These are phyloP conservation scores for Artemisia annua DNA, from an alignment of 129 eudicot species.

Conservation along the genomic window DNA sequence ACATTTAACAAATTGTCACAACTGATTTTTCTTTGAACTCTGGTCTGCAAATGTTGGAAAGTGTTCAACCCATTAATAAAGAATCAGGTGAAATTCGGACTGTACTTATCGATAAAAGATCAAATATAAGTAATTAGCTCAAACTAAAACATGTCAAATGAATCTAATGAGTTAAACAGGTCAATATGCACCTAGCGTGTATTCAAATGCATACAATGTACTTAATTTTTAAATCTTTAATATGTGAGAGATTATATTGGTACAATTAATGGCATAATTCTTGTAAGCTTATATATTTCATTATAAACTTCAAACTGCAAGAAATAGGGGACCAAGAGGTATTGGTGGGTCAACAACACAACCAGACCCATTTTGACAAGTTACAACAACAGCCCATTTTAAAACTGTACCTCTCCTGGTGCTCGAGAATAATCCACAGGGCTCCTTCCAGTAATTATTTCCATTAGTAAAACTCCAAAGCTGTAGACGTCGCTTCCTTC, in stretches of 20 bases:
- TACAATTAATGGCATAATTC: too few species aligned
- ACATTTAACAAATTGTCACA: neutral
- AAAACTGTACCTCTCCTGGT: constrained; percentile 68
- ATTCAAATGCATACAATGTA: too few species aligned
- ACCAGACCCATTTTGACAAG: too few species aligned
- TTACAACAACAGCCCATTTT: neutral
- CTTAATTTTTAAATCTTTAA: too few species aligned
- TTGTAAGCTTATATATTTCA: too few species aligned
- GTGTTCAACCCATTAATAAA: neutral
- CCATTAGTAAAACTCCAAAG: constrained; percentile 91
- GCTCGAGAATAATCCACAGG: constrained; percentile 89
- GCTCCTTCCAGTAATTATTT: constrained; percentile 75
- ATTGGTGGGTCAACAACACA: too few species aligned
- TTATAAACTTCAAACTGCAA: too few species aligned
- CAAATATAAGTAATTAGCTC: neutral
- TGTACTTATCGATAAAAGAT: neutral
- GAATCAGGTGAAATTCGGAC: neutral
- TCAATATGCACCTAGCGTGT: too few species aligned
- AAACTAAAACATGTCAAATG: neutral
- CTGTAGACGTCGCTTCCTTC: constrained; percentile 87
- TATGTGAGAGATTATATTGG: too few species aligned
- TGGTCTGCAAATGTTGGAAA: neutral
- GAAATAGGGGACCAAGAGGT: too few species aligned
- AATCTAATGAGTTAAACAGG: neutral
- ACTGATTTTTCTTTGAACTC: neutral